Percentiles rank a stretch among this genome's conserved stretches.
Evolutionary conservation across 2,329 filamentous ascomycete genomes (phyloP).

Genomic region (Colletotrichum karsti): DNA sequence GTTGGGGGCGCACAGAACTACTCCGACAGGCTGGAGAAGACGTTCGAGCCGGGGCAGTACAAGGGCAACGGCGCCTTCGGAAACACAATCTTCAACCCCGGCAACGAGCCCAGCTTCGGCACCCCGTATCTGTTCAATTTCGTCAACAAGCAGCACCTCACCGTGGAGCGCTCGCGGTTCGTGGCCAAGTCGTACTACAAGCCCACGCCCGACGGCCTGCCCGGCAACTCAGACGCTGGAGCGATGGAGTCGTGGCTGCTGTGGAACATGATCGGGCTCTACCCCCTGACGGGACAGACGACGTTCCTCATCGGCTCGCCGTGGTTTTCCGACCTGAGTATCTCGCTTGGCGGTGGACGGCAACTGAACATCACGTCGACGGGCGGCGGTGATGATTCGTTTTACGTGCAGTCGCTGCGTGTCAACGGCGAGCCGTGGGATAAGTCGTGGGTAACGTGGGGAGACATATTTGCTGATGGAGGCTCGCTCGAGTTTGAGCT

Average conservation of each 20-base stretch:
- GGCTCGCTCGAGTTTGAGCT: constrained; percentile 72
- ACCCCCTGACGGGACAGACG: constrained; percentile 74
- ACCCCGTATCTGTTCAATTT: constrained; percentile 77
- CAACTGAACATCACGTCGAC: constrained; percentile 61
- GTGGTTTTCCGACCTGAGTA: constrained; percentile 67
- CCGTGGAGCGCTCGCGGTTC: constrained; percentile 64
- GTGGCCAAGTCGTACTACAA: constrained; percentile 69
- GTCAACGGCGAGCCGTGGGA: constrained; percentile 72
- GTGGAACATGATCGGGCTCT: constrained; percentile 75
- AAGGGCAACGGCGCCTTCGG: constrained; percentile 51
- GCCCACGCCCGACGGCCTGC: constrained; percentile 63
- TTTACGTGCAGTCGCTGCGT: constrained; percentile 72
- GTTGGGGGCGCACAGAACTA: constrained; percentile 66
- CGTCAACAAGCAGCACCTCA: constrained; percentile 68
- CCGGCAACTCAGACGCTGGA: constrained; percentile 76
- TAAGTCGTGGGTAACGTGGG: constrained; percentile 72
- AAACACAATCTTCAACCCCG: constrained; percentile 71
- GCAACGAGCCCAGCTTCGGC: constrained; percentile 74
- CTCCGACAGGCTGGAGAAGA: constrained; percentile 64
- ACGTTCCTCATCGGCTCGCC: constrained; percentile 73
- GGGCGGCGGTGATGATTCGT: constrained; percentile 56
- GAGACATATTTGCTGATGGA: constrained; percentile 71
- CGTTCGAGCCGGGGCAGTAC: constrained; percentile 62
- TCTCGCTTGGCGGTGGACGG: constrained; percentile 65
- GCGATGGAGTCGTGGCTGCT: constrained; percentile 77